Evolutionary conservation across 106 monocot genomes (phyloP).

Genomic region (Dioscorea zingiberensis): DNA sequence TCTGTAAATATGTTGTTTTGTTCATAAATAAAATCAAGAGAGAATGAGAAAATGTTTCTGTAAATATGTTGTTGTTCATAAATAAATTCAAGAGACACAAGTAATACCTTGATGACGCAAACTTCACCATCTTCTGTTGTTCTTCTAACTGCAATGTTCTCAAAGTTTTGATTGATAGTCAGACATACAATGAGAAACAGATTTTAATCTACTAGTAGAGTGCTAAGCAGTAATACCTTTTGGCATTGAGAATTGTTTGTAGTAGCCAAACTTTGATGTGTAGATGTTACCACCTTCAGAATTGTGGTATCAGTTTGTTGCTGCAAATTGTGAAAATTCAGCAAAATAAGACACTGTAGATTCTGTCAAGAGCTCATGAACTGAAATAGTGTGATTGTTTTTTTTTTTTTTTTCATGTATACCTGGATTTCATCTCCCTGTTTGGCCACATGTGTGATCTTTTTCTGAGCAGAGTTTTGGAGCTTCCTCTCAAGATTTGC

Average conservation of each 20-base stretch:
- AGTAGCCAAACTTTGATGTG: neutral
- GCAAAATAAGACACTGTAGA: neutral
- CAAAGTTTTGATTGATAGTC: no score
- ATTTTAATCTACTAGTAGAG: neutral
- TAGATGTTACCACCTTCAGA: neutral
- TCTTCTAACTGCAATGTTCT: neutral
- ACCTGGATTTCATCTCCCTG: neutral
- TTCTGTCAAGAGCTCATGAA: neutral
- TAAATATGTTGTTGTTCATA: neutral
- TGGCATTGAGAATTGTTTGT: neutral
- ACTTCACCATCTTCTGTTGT: neutral
- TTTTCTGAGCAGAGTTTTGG: neutral
- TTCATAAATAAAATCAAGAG: neutral
- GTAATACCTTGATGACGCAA: neutral
- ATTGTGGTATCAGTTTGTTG: neutral
- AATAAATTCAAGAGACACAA: neutral
- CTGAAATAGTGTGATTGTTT: no score
- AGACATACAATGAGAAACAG: no score
- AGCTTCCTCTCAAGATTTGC: conserved; percentile 10
- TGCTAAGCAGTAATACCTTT: neutral
- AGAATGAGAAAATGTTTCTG: neutral
- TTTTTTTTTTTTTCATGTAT: no score
- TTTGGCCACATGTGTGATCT: neutral
- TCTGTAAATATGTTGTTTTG: no score
- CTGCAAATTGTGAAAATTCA: neutral